These are phyloP conservation scores for Magnolia officinalis DNA, from an alignment of 164 flowering plant species.

Conservation along the genomic window DNA sequence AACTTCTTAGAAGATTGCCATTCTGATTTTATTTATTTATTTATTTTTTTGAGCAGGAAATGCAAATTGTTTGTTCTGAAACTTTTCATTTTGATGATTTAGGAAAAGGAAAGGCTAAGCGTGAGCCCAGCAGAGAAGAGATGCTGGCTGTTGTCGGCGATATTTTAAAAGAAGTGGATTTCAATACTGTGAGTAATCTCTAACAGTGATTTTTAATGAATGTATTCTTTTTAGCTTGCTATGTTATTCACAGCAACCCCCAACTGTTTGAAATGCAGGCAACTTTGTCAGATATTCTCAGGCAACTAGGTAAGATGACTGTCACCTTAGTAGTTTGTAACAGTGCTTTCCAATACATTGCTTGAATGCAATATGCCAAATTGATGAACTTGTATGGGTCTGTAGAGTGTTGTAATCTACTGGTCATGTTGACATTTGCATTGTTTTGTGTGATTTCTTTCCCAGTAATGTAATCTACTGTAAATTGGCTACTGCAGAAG, in stretches of 20 bases:
- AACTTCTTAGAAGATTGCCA: no score
- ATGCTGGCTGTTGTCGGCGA: constrained; percentile 58
- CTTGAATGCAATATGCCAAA: no score
- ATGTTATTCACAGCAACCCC: not conserved
- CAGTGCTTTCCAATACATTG: no score
- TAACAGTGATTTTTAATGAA: not conserved
- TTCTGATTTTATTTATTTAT: no score
- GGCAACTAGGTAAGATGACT: constrained; percentile 55
- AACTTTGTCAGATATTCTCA: constrained; percentile 76
- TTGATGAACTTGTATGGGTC: no score
- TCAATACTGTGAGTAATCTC: constrained; percentile 63
- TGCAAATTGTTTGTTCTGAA: no score
- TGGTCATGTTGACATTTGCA: no score
- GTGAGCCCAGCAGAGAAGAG: constrained; percentile 63
- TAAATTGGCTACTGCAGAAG: no score
- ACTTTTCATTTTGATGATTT: not conserved
- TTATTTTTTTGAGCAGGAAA: no score
- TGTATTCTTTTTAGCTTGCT: not conserved
- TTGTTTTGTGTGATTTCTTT: no score
- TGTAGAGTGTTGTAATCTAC: no score
- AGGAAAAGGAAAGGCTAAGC: constrained; percentile 52
- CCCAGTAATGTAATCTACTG: no score
- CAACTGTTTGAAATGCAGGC: constrained; percentile 48
- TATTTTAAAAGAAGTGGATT: constrained; percentile 78
- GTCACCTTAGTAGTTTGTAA: not conserved